These are phyloP conservation scores for Diplodia intermedia DNA, from an alignment of 2,329 filamentous ascomycete species.

Conservation along the genomic window DNA sequence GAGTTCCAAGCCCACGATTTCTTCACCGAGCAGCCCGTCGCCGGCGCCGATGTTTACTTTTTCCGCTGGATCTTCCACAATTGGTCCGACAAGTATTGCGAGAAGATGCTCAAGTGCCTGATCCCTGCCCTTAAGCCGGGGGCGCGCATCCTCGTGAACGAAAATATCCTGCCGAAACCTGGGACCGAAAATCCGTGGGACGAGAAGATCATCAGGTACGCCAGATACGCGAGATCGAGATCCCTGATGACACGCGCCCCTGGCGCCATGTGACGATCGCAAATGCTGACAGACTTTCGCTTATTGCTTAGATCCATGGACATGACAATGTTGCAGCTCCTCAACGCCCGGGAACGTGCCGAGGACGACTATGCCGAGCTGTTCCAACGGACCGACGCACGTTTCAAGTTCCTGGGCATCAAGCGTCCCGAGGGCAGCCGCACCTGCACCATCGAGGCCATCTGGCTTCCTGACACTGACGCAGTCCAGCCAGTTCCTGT, in stretches of 20 bases:
- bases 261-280: neutral
- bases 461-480: slow-evolving; percentile 28
- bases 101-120: slow-evolving; percentile 40
- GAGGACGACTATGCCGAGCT: slow-evolving; percentile 32
- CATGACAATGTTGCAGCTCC: slow-evolving; percentile 33
- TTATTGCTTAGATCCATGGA: slow-evolving; percentile 32
- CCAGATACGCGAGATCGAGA: slow-evolving; percentile 16
- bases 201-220: slow-evolving; percentile 34
- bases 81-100: slow-evolving; percentile 48
- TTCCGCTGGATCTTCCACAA: slow-evolving; percentile 52
- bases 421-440: slow-evolving; percentile 27
- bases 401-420: slow-evolving; percentile 34
- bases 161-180: slow-evolving; percentile 41
- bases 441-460: slow-evolving; percentile 32
- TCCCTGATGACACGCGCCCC: neutral
- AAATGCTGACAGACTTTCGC: slow-evolving; percentile 2
- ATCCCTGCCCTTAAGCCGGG: slow-evolving; percentile 34
- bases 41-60: slow-evolving; percentile 46
- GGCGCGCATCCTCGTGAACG: slow-evolving; percentile 34
- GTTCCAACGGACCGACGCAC: slow-evolving; percentile 31
- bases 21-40: slow-evolving; percentile 41
- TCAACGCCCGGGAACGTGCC: slow-evolving; percentile 33
- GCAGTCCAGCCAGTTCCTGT: neutral
- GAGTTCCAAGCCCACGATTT: slow-evolving; percentile 40
- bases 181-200: slow-evolving; percentile 34